A percentile compares a stretch with the other conserved stretches of the same genome.
These are phyloP conservation scores for Phytophthora tentaculata DNA, from an alignment of 352 stramenopile species.

Conservation along the genomic window DNA sequence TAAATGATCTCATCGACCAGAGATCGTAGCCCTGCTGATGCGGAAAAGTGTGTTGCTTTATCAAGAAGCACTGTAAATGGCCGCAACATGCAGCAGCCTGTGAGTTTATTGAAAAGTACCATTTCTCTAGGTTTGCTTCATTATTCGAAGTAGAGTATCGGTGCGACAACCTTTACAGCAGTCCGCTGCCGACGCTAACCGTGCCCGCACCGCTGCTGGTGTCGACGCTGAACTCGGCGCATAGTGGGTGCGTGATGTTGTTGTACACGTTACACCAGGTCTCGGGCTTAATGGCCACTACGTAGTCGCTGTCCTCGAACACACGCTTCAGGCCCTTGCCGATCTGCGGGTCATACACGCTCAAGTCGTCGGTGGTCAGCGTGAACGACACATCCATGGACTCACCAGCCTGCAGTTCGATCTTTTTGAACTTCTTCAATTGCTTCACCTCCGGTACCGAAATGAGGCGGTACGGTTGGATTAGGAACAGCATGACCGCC, in stretches of 20 bases:
- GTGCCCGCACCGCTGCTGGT: slow-evolving; percentile 27
- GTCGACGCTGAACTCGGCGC: slow-evolving; percentile 47
- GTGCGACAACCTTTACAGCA: background rate
- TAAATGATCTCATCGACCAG: too few species aligned
- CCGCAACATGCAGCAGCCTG: too few species aligned
- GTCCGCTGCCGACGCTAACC: slow-evolving; percentile 16
- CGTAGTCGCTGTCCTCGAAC: slow-evolving; percentile 61
- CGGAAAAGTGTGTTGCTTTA: too few species aligned
- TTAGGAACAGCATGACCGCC: slow-evolving; percentile 79
- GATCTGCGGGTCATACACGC: slow-evolving; percentile 64
- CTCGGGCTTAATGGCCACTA: slow-evolving; percentile 66
- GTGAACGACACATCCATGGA: slow-evolving; percentile 43
- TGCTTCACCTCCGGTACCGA: slow-evolving; percentile 78
- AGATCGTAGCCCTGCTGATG: too few species aligned
- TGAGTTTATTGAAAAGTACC: background rate
- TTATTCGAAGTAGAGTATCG: background rate
- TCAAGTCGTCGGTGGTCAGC: slow-evolving; percentile 53
- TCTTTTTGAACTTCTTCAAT: slow-evolving; percentile 81
- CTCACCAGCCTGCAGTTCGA: slow-evolving; percentile 51
- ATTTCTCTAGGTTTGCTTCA: background rate
- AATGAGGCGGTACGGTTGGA: slow-evolving; percentile 55
- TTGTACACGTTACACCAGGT: slow-evolving; percentile 73
- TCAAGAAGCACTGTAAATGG: too few species aligned
- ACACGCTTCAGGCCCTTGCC: slow-evolving; percentile 52
- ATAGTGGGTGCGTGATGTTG: slow-evolving; percentile 41